A percentile compares a stretch with the other conserved stretches of the same genome.
Conservation (phyloP, 2,329 filamentous ascomycete species). For the Ophiostoma sp. region DNA sequence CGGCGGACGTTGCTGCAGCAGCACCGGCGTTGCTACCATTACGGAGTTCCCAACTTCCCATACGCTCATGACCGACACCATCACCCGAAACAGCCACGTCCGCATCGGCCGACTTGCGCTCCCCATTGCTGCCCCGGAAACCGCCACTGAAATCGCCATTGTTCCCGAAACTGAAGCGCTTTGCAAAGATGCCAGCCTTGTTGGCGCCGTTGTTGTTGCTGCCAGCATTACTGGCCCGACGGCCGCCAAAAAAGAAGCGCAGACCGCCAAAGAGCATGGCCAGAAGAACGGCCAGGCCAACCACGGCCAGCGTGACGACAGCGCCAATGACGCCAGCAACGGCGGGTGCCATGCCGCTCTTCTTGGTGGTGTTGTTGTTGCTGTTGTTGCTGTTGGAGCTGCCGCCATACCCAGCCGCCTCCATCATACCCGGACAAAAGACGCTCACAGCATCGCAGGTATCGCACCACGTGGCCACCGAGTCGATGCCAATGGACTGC, state of each 20-base stretch:
- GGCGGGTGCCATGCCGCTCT: slow-evolving; percentile 37
- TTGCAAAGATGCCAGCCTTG: neutral
- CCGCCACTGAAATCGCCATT: slow-evolving; percentile 39
- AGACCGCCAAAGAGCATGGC: slow-evolving; percentile 31
- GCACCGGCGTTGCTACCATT: slow-evolving; percentile 25
- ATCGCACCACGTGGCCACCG: slow-evolving; percentile 46
- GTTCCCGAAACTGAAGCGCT: slow-evolving; percentile 16
- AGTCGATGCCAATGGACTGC: slow-evolving; percentile 38
- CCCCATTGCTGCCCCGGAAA: slow-evolving; percentile 48
- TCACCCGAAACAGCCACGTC: slow-evolving; percentile 45
- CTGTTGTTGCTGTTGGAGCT: neutral
- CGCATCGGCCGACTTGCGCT: slow-evolving; percentile 47
- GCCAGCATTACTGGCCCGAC: neutral
- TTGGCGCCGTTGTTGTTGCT: neutral
- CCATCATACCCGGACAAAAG: slow-evolving; percentile 41
- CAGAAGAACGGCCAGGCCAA: slow-evolving; percentile 33
- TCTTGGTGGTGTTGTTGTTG: neutral
- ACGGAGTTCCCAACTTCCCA: slow-evolving; percentile 53
- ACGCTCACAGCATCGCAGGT: slow-evolving; percentile 41
- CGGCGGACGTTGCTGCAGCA: neutral
- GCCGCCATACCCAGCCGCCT: slow-evolving; percentile 18
- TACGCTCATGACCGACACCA: slow-evolving; percentile 47
- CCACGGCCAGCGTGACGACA: slow-evolving; percentile 40
- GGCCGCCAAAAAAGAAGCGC: slow-evolving; percentile 35
- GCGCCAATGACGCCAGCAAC: slow-evolving; percentile 52